A percentile compares a stretch with the other conserved stretches of the same genome.
These are phyloP conservation scores for Microsporum canis DNA, from an alignment of 2,329 filamentous ascomycete species.

Conservation along the genomic window DNA sequence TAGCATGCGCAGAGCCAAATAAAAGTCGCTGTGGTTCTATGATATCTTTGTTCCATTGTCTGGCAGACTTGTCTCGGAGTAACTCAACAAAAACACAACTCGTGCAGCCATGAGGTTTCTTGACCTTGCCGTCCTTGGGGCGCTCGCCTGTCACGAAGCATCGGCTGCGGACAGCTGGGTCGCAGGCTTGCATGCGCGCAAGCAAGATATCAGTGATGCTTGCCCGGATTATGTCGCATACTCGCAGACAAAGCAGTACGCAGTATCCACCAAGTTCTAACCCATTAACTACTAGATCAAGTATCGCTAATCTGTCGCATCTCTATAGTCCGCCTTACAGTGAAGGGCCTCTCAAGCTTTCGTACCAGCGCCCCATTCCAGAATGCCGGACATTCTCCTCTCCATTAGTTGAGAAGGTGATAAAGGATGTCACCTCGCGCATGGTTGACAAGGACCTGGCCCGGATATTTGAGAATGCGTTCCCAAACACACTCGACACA, in stretches of 20 bases:
- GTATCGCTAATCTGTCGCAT: neutral
- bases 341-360: constrained; percentile 64
- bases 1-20: neutral
- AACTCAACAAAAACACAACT: neutral
- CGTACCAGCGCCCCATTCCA: constrained; percentile 71
- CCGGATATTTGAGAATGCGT: constrained; percentile 87
- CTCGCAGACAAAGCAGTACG: constrained; percentile 17
- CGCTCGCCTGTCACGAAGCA: neutral
- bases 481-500: constrained; percentile 82
- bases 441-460: constrained; percentile 82
- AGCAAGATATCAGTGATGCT: constrained; percentile 7
- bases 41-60: neutral
- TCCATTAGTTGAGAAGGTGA: constrained; percentile 75
- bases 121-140: neutral
- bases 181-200: neutral
- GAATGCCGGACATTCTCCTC: constrained; percentile 86
- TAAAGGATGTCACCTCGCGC: constrained; percentile 64
- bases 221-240: constrained; percentile 23
- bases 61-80: neutral
- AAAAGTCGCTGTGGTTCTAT: neutral
- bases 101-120: neutral
- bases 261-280: too few species aligned
- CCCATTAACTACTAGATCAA: neutral
- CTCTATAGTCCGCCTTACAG: constrained; percentile 61
- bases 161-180: neutral